Percentiles rank a stretch among this genome's conserved stretches.
These are phyloP conservation scores for Colletotrichum simmondsii DNA, from an alignment of 2,329 filamentous ascomycete species.

Conservation along the genomic window DNA sequence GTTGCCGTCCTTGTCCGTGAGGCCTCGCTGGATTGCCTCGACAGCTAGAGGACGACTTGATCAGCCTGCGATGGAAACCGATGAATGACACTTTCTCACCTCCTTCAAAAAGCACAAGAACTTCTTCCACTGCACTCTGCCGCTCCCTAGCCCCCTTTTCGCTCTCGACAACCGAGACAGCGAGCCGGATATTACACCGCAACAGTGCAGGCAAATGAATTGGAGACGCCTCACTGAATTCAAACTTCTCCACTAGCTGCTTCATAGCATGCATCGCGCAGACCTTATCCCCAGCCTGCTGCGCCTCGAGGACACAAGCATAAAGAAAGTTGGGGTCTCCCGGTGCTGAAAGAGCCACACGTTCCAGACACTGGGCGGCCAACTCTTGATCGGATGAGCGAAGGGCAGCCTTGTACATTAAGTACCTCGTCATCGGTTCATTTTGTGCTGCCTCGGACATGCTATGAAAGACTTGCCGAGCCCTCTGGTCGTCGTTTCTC, in stretches of 20 bases:
- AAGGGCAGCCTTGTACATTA: constrained; percentile 80
- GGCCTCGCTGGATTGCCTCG: constrained; percentile 52
- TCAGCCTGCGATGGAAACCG: background rate
- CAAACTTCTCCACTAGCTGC: constrained; percentile 43
- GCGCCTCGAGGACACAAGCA: constrained; percentile 83
- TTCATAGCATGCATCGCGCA: constrained; percentile 60
- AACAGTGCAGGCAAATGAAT: constrained; percentile 50
- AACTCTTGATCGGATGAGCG: constrained; percentile 65
- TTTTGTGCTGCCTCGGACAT: constrained; percentile 69
- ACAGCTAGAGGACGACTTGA: constrained; percentile 43
- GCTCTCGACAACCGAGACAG: constrained; percentile 52
- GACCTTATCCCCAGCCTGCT: constrained; percentile 69
- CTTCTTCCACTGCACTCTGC: constrained; percentile 50
- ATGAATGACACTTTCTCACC: constrained; percentile 41
- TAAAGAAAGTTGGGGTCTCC: constrained; percentile 75
- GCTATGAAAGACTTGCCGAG: constrained; percentile 63
- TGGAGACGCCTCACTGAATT: constrained; percentile 33
- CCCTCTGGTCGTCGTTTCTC: constrained; percentile 63
- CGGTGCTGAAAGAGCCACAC: constrained; percentile 63
- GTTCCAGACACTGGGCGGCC: constrained; percentile 72
- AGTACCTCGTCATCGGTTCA: constrained; percentile 75
- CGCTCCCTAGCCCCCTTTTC: constrained; percentile 5
- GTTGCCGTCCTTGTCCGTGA: constrained; percentile 50
- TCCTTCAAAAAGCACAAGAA: constrained; percentile 63
- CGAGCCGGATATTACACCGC: constrained; percentile 64